Conservation (phyloP, 306 rosid genomes). For the Pterocarpus santalinus region DNA sequence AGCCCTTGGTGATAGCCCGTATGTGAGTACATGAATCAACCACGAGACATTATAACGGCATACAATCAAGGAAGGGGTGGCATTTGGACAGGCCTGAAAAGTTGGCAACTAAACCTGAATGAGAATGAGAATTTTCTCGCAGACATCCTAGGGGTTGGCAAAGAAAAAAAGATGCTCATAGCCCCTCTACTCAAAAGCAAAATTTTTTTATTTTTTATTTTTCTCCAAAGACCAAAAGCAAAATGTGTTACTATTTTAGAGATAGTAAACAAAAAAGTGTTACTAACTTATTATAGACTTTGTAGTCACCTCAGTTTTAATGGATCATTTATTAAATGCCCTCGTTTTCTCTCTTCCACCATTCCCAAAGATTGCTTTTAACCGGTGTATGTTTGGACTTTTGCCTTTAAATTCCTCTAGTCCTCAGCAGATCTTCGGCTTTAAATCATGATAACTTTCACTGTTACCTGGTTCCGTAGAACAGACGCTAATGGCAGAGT, state of each 20-base stretch:
- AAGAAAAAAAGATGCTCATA: background rate
- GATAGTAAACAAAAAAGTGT: no score
- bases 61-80: background rate
- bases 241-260: no score
- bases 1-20: no score
- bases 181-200: background rate
- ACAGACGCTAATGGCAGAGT: background rate
- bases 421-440: background rate
- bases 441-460: background rate
- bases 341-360: background rate
- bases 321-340: background rate
- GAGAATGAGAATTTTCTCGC: background rate
- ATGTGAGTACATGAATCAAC: background rate
- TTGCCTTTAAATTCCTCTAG: no score
- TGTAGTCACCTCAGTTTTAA: no score
- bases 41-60: background rate
- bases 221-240: no score
- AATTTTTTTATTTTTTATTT: no score
- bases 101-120: background rate
- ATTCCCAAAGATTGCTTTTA: conserved; percentile 1
- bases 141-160: background rate
- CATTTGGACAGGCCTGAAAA: background rate
- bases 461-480: background rate
- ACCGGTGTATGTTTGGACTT: background rate
- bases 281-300: no score